Percentiles rank a stretch among this genome's conserved stretches.
phyloP scores from a whole-genome alignment of 805 yeast genomes.

The Suhomyces tanzawaensis region DNA sequence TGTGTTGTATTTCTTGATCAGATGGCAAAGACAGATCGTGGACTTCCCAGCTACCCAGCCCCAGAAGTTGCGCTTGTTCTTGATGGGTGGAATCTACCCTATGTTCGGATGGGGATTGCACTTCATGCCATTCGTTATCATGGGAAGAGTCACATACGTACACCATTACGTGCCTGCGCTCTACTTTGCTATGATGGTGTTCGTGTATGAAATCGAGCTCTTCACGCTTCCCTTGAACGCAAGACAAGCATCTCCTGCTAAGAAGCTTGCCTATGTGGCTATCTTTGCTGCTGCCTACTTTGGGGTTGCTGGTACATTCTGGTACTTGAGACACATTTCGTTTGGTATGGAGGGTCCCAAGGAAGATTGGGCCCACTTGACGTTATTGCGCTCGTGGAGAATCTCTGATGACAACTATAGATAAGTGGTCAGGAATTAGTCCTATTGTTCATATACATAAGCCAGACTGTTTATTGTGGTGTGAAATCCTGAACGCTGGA shows the following conservation, averaged over 20 bases:
- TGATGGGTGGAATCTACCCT: conserved; percentile 79
- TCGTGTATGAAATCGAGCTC: conserved; percentile 58
- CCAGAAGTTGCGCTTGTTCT: conserved; percentile 47
- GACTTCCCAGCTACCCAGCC: conserved; percentile 47
- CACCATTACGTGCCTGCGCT: conserved; percentile 96
- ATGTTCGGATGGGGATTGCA: conserved; percentile 90
- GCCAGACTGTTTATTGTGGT: too few relatives aligned
- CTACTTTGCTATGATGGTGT: conserved; percentile 86
- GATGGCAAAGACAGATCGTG: conserved; percentile 72
- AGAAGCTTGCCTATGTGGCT: conserved; percentile 20
- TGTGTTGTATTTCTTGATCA: conserved; percentile 37
- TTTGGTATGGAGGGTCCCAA: conserved; percentile 47
- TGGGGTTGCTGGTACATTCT: conserved; percentile 37
- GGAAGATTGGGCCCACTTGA: conserved; percentile 37
- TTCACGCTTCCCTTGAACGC: conserved; percentile 27
- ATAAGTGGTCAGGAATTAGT: conserved; percentile 5
- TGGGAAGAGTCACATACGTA: conserved; percentile 96
- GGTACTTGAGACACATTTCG: conserved; percentile 42
- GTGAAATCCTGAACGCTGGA: too few relatives aligned
- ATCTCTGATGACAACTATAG: conserved; percentile 37
- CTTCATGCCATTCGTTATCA: conserved; percentile 80
- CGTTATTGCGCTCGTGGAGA: conserved; percentile 41
- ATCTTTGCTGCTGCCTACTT: conserved; percentile 29
- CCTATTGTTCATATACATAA: too few relatives aligned
- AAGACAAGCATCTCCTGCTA: conserved; percentile 11